phyloP scores from a whole-genome alignment of 208 protist genomes.

The Naegleria gruberi region DNA sequence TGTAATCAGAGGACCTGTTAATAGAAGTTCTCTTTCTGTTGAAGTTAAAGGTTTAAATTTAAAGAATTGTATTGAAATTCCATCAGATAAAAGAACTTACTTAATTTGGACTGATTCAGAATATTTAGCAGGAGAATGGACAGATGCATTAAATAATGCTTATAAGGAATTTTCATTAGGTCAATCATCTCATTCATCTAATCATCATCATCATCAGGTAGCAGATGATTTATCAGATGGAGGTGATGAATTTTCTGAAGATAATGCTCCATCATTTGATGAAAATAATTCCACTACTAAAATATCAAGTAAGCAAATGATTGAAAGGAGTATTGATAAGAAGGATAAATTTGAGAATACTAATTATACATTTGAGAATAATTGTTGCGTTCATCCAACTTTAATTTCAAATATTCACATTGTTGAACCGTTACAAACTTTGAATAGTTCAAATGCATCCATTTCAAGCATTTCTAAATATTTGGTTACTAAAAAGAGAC shows the following conservation, averaged over 20 bases:
- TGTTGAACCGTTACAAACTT: background rate
- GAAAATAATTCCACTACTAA: background rate
- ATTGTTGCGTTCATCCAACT: background rate
- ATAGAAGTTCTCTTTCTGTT: background rate
- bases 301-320: background rate
- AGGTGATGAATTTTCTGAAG: background rate
- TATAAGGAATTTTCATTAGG: background rate
- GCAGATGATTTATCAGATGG: background rate
- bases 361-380: background rate
- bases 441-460: background rate
- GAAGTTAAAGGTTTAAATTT: conserved; percentile 6
- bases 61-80: conserved; percentile 12
- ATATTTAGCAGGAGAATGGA: background rate
- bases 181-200: background rate
- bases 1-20: background rate
- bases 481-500: background rate
- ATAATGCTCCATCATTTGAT: background rate
- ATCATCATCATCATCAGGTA: background rate
- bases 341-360: background rate
- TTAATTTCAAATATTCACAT: background rate
- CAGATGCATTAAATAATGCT: background rate
- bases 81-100: background rate
- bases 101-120: background rate
- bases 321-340: background rate
- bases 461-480: background rate